Evolutionary conservation across 2,329 filamentous ascomycete species (phyloP), one percentile per base, ranked within the genome.

Genomic region (Stachybotrys echinatus): DNA sequence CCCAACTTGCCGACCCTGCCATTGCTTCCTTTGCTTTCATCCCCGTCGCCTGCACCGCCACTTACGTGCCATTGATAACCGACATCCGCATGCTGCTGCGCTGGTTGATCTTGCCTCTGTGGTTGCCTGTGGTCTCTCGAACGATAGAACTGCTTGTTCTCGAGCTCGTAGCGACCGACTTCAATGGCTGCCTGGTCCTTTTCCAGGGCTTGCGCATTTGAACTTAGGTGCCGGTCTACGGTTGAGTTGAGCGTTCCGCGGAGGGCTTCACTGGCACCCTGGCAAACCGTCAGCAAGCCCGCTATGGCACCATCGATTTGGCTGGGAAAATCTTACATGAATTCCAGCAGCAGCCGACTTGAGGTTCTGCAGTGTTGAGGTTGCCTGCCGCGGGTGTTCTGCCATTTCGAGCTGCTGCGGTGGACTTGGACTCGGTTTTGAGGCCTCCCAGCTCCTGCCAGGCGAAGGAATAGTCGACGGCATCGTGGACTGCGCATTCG

Each of bases 191-290:
- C 53, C 38, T 60, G 58, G 23, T 60, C 54, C 51, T 57, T 60
- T 8, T 60, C 51, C 21, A 56, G 54, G 7, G 55, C 53, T 8
- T 50, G 38, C 0, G 47, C n/a, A 1, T 42, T 48, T 3, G 48
- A 47, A 5, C 58, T 58, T 12, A 60, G 51, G 5, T 49, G 53
- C 42, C 46, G 55, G 42, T 60, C 58, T 2, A 60, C 53, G 19
- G 43, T 58, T 3, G 55, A 54, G 48, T 60, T 60, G 21, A 60
- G 47, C n/a, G 58, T 60, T 12, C 58, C 58, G 1, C 58, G 58
- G 3, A 60, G 56, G 8, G 58, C 58, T 39, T 60, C 58, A 5
- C 58, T 56, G 8, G 58, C 58, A 12, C 58, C 58, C 58, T 60
- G 5, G 3, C 4, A 21, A 23, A 17, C 12, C 17, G 1, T n/a